Base-by-base conservation (phyloP, 805 yeast genomes). In the Starmerella sp. region DNA sequence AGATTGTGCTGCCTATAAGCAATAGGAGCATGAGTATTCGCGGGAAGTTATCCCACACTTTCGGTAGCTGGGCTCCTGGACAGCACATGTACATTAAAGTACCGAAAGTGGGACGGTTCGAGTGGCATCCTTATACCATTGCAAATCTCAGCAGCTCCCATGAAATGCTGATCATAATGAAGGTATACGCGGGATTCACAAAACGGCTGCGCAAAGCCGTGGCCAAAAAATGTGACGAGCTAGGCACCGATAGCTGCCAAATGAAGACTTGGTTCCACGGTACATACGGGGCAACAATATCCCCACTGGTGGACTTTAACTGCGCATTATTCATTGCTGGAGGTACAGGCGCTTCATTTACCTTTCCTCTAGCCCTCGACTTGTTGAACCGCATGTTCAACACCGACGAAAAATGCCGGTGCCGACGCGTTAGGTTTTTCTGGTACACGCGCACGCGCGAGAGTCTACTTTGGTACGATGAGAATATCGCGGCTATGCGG, bases 221-320 rank as follows among this genome's bases (percentile, higher is more conserved):
- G 10, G 15, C 14, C 9, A 17, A 32, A 6, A 17, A 46, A 34
- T 46, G 49, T 15, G 39, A 32, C 3, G 31, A 46, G 30, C 39
- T 34, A 3, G 49, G 49, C 5, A 17, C 37, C 1, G 39, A 46
- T 1, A 46, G 39, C 15, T 46, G 49, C 15, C 39, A 46, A 17
- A 34, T 46, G 15, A 46, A 46, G 38, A 34, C 49, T 6, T 46
- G 49, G 49, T 46, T 46, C 39, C 49, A 46, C 38, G 49, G 49
- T 4, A 14, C 49, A 17, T 34, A 46, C 31, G 49, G 49, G 4
- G 29, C 49, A 46, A 46, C 49, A 4, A 5, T 46, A 5, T 30
- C 49, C 9, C 49, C 49, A 5, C 39, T 46, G 4, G 17, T 11
- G 6, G 49, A 46, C 14, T 46, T 46, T 13, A 30, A 46, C 39